Evolutionary conservation across 2,329 filamentous ascomycete genomes (phyloP).

Genomic region (Fusarium sp.): DNA sequence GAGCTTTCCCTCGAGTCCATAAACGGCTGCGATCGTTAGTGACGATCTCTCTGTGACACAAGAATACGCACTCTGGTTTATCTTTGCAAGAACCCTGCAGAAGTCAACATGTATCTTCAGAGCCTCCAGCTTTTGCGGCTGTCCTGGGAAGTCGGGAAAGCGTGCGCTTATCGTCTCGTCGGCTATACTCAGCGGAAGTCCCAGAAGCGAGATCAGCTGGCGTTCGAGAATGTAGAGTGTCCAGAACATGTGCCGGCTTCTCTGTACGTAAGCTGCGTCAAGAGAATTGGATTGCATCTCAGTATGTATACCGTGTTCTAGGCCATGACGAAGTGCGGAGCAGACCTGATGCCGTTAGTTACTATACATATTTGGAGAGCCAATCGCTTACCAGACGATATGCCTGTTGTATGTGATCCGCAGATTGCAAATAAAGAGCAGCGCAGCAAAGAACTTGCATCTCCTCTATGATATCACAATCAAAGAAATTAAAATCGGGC

Average conservation of each 20-base stretch:
- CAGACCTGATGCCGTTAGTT: slow-evolving; percentile 13
- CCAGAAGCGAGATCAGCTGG: slow-evolving; percentile 28
- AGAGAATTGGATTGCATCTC: slow-evolving; percentile 29
- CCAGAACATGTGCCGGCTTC: slow-evolving; percentile 26
- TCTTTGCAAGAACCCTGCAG: slow-evolving; percentile 26
- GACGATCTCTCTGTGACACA: rapidly evolving
- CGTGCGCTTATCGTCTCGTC: slow-evolving; percentile 30
- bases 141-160: slow-evolving; percentile 13
- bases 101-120: slow-evolving; percentile 30
- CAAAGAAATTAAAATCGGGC: slow-evolving; percentile 32
- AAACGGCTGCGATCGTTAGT: slow-evolving; percentile 24
- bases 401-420: slow-evolving; percentile 17
- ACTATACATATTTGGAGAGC: rapidly evolving
- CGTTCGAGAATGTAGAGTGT: slow-evolving; percentile 35
- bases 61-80: slow-evolving; percentile 28
- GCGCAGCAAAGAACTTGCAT: slow-evolving; percentile 33
- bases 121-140: slow-evolving; percentile 12
- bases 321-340: slow-evolving; percentile 13
- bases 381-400: slow-evolving; percentile 13
- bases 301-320: slow-evolving; percentile 33
- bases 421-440: slow-evolving; percentile 25
- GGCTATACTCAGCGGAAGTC: slow-evolving; percentile 25
- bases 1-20: slow-evolving; percentile 37
- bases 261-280: slow-evolving; percentile 20
- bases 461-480: slow-evolving; percentile 25